Evolutionary conservation across 345 rosid species (phyloP).

Genomic region (Eucalyptus curtisii): DNA sequence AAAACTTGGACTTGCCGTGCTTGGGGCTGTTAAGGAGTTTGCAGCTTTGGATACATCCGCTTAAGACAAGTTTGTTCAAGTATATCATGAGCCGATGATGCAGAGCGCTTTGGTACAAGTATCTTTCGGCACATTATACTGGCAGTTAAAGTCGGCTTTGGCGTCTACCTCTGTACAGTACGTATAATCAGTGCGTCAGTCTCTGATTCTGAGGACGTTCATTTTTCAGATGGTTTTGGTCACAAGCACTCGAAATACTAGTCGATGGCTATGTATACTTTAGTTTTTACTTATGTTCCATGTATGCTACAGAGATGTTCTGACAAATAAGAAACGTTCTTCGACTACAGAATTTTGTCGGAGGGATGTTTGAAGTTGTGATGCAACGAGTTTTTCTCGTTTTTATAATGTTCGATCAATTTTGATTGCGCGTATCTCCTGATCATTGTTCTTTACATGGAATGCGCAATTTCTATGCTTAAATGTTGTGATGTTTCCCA

Average conservation of each 20-base stretch:
- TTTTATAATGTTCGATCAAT: too few relatives aligned
- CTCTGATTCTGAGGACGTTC: background rate
- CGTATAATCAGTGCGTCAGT: too few relatives aligned
- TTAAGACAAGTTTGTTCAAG: constrained; percentile 39
- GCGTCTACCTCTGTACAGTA: background rate
- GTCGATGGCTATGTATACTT: too few relatives aligned
- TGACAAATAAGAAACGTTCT: too few relatives aligned
- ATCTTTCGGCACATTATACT: background rate
- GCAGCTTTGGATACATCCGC: constrained; percentile 75
- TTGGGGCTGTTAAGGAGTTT: constrained; percentile 58
- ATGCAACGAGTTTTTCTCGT: background rate
- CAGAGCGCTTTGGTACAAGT: background rate
- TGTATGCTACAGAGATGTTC: too few relatives aligned
- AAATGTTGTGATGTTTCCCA: background rate
- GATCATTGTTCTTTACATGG: background rate
- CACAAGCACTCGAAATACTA: too few relatives aligned
- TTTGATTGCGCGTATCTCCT: background rate
- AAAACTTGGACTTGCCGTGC: constrained; percentile 1
- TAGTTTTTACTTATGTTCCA: too few relatives aligned
- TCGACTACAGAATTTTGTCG: background rate
- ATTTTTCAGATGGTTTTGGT: background rate
- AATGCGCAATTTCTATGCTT: too few relatives aligned
- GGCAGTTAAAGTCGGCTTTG: background rate
- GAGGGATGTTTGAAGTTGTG: background rate
- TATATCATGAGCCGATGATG: background rate